Percentiles rank a stretch among this genome's conserved stretches.
These are phyloP conservation scores for Trichophyton benhamiae DNA, from an alignment of 2,329 filamentous ascomycete genomes.

Conservation along the genomic window DNA sequence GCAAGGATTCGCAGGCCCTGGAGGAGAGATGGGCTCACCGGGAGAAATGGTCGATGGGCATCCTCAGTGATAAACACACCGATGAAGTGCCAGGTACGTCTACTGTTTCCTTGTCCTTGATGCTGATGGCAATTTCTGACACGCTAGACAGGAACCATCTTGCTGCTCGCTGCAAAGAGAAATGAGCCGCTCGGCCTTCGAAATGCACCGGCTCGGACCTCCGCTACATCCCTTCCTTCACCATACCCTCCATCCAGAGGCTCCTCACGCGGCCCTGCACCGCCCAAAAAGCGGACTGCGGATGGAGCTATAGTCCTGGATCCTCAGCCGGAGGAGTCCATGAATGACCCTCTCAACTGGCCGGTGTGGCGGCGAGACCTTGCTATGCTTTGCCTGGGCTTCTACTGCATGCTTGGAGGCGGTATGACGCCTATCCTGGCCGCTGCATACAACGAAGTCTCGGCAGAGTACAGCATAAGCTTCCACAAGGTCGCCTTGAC, in stretches of 20 bases:
- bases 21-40: slow-evolving; percentile 7
- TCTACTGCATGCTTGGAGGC: slow-evolving; percentile 87
- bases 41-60: slow-evolving; percentile 54
- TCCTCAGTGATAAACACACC: slow-evolving; percentile 66
- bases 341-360: slow-evolving; percentile 92
- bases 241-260: slow-evolving; percentile 30
- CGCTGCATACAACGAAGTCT: slow-evolving; percentile 76
- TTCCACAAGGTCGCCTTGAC: slow-evolving; percentile 69
- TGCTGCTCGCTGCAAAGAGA: slow-evolving; percentile 47
- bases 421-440: slow-evolving; percentile 85
- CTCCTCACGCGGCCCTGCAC: slow-evolving; percentile 24
- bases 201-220: slow-evolving; percentile 50
- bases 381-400: slow-evolving; percentile 68
- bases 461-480: slow-evolving; percentile 51
- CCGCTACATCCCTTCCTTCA: slow-evolving; percentile 43
- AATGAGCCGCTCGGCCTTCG: slow-evolving; percentile 51
- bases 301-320: slow-evolving; percentile 79
- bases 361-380: slow-evolving; percentile 65
- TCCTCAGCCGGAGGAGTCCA: slow-evolving; percentile 80
- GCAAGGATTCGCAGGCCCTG: slow-evolving; percentile 3
- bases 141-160: slow-evolving; percentile 41
- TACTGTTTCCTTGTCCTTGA: background rate
- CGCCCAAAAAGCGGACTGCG: slow-evolving; percentile 57
- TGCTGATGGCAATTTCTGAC: background rate
- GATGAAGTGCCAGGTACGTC: slow-evolving; percentile 72